These are phyloP conservation scores for Daldinia bambusicola DNA, from an alignment of 495 filamentous ascomycete genomes.

Conservation along the genomic window DNA sequence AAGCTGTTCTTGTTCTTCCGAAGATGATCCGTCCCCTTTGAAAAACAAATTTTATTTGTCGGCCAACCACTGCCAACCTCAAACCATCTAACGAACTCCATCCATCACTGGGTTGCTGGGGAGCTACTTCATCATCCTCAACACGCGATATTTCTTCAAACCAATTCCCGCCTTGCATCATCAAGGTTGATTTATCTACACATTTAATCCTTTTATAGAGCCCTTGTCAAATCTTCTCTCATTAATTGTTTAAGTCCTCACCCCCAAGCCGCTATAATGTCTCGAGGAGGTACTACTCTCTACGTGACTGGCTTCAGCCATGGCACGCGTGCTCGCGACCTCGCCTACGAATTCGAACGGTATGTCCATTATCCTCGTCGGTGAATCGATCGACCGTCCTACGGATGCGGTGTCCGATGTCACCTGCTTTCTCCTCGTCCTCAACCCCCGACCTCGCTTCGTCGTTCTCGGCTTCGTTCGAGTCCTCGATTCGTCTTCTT, in stretches of 20 bases:
- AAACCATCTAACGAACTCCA: slow-evolving; percentile 14
- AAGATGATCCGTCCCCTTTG: slow-evolving; percentile 25
- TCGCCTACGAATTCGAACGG: slow-evolving; percentile 93
- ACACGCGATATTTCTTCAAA: slow-evolving; percentile 25
- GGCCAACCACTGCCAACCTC: slow-evolving; percentile 33
- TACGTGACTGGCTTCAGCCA: slow-evolving; percentile 98
- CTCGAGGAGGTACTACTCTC: slow-evolving; percentile 91
- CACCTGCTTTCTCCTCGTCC: slow-evolving; percentile 49
- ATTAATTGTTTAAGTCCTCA: slow-evolving; percentile 35
- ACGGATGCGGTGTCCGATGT: slow-evolving; percentile 51
- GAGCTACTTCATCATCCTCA: slow-evolving; percentile 32
- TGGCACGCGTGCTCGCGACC: slow-evolving; percentile 98
- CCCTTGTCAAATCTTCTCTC: slow-evolving; percentile 26
- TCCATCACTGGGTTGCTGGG: slow-evolving; percentile 19
- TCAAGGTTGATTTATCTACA: slow-evolving; percentile 30
- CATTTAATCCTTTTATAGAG: not conserved
- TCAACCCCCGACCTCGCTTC: slow-evolving; percentile 44
- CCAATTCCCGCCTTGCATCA: slow-evolving; percentile 24
- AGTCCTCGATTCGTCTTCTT: slow-evolving; percentile 54
- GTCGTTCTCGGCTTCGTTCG: slow-evolving; percentile 52
- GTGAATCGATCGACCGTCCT: slow-evolving; percentile 50
- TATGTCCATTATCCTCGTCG: slow-evolving; percentile 70
- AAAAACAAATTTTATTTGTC: slow-evolving; percentile 41
- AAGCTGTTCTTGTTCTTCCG: slow-evolving; percentile 23
- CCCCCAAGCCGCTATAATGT: slow-evolving; percentile 67